Base-by-base conservation (phyloP, 1,284 basidiomycete species). In the Xerocomus minutiporus region DNA sequence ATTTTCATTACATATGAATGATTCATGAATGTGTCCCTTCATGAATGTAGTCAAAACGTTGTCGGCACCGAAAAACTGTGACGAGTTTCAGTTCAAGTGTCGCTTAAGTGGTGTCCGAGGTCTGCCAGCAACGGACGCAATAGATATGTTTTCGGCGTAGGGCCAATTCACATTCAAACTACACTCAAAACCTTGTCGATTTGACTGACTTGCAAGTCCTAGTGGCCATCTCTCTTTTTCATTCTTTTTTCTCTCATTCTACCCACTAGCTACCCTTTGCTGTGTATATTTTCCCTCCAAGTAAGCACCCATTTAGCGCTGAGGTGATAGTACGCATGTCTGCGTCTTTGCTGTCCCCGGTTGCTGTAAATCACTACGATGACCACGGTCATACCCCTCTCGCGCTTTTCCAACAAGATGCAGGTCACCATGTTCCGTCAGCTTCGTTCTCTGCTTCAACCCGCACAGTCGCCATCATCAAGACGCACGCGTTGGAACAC, bases 381-480 rank as follows among this genome's bases (percentile, higher is more conserved):
- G 29, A 31, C 29, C 29, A 58, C 17, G 54, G 48, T 23, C 57
- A 50, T 13, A 40, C 45, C 23, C 20, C 29, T 12, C 29, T 39
- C 31, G 39, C 41, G 4, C 57, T 47, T 38, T 32, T 53, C 12
- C 56, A 49, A 4, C 55, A 56, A 5, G 50, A 59, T n/a, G 26
- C 41, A 26, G 49, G 39, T 20, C 56, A 47, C 17, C 2, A 48
- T 8, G 54, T 60, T 8, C 6, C 20, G 28, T 20, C 43, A 13
- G 51, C 66, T 12, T 50, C 59, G 8, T 23, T 46, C 13, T 52
- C 62, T 3, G 13, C 23, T 25, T 26, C 75, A 20, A 86, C 85
- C 39, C 77, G 87, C 52, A 88, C 86, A 0, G 81, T 89, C 46
- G 87, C 85, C 13, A 87, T 90, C 57, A 88, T 90, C 75, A 90